Conservation (phyloP, 1,284 basidiomycete species). For the Cystobasidium pallidum region DNA sequence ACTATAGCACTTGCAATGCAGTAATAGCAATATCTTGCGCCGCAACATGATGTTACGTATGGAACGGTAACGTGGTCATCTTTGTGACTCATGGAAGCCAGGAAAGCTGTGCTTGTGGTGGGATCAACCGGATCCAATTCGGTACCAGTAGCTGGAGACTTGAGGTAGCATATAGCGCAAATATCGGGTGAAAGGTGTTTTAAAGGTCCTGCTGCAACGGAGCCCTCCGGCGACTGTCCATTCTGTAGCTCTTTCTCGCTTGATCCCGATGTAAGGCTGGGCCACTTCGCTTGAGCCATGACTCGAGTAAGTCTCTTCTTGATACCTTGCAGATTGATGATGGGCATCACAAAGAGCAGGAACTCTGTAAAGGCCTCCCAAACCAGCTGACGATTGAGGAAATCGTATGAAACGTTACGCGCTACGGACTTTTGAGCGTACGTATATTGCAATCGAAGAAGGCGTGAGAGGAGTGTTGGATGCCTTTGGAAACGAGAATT, state of each 20-base stretch:
- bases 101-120: slow-evolving; percentile 32
- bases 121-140: slow-evolving; percentile 44
- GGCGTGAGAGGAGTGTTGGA: slow-evolving; percentile 78
- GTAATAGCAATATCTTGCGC: slow-evolving; percentile 52
- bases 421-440: slow-evolving; percentile 72
- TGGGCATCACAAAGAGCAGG: slow-evolving; percentile 85
- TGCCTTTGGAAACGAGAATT: slow-evolving; percentile 64
- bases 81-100: slow-evolving; percentile 38
- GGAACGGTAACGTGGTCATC: slow-evolving; percentile 48
- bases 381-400: slow-evolving; percentile 98
- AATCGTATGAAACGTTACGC: slow-evolving; percentile 93
- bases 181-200: slow-evolving; percentile 55
- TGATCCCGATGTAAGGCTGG: slow-evolving; percentile 50
- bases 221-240: slow-evolving; percentile 28
- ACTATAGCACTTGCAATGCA: slow-evolving; percentile 48
- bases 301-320: slow-evolving; percentile 64
- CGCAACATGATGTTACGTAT: slow-evolving; percentile 49
- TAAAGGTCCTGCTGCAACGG: slow-evolving; percentile 51
- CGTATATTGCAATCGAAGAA: slow-evolving; percentile 76
- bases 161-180: slow-evolving; percentile 60
- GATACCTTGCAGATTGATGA: slow-evolving; percentile 69
- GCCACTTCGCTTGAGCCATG: slow-evolving; percentile 49
- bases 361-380: slow-evolving; percentile 99
- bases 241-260: slow-evolving; percentile 50
- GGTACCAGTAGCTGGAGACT: slow-evolving; percentile 31